phyloP scores from a whole-genome alignment of 306 rosid genomes.

The Cucurbita maxima region DNA sequence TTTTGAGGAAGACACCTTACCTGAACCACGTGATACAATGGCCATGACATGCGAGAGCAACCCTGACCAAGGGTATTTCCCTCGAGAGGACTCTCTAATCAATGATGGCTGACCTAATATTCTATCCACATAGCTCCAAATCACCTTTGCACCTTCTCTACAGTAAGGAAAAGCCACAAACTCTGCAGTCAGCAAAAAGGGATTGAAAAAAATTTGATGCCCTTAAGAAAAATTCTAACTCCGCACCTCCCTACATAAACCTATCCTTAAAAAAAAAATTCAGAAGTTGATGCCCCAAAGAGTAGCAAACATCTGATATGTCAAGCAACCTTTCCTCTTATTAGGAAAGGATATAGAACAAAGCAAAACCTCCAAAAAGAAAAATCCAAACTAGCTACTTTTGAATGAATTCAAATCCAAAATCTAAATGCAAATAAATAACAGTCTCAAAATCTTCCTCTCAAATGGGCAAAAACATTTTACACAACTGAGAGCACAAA shows the following conservation, averaged over 20 bases:
- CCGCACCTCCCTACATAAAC: not conserved
- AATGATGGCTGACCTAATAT: constrained; percentile 95
- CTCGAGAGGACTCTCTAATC: constrained; percentile 87
- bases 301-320: not conserved
- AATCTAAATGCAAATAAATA: not conserved
- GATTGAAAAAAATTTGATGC: not conserved
- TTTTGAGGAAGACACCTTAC: constrained; percentile 26
- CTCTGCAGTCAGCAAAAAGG: constrained; percentile 3
- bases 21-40: constrained; percentile 21
- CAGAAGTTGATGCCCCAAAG: not conserved
- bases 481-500: not conserved
- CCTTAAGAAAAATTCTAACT: not conserved
- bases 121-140: constrained; percentile 97
- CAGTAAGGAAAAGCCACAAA: constrained; percentile 15
- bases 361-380: not conserved
- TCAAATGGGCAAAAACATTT: not conserved
- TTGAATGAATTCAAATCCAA: not conserved
- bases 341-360: not conserved
- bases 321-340: not conserved
- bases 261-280: not conserved
- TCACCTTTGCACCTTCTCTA: constrained; percentile 97
- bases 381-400: not conserved
- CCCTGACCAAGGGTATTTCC: constrained; percentile 97
- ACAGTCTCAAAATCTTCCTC: not conserved
- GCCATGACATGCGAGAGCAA: constrained; percentile 40